phyloP scores from a whole-genome alignment of 768 basidiomycete genomes.

The Auricularia sp. region DNA sequence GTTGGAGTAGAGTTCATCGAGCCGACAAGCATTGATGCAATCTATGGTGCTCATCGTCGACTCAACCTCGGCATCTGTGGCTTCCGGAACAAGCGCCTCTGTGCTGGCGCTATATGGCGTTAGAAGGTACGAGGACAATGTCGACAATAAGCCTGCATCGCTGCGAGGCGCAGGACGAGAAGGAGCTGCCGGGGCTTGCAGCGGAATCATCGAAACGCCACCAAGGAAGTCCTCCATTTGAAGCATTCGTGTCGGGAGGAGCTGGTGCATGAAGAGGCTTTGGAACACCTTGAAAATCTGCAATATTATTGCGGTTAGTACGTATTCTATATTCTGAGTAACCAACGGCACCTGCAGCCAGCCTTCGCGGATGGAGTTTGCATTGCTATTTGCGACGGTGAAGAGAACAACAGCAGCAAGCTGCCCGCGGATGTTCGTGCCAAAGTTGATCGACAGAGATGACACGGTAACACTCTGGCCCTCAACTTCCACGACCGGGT shows the following conservation, averaged over 20 bases:
- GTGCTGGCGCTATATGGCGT: constrained; percentile 76
- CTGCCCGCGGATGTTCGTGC: constrained; percentile 90
- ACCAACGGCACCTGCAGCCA: constrained; percentile 68
- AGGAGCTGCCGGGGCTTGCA: constrained; percentile 59
- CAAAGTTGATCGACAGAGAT: constrained; percentile 84
- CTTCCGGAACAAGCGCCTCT: constrained; percentile 73
- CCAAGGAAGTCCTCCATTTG: constrained; percentile 98
- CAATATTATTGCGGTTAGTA: background rate
- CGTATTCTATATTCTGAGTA: background rate
- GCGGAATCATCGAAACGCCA: constrained; percentile 86
- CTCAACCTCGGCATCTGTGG: constrained; percentile 87
- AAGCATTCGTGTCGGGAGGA: constrained; percentile 81
- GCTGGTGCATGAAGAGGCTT: constrained; percentile 87
- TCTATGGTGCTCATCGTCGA: constrained; percentile 92
- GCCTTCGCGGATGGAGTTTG: constrained; percentile 85
- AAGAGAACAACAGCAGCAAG: constrained; percentile 95
- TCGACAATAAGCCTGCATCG: constrained; percentile 88
- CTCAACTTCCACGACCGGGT: constrained; percentile 84
- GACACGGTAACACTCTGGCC: constrained; percentile 86
- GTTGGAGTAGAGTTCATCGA: constrained; percentile 91
- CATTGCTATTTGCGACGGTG: constrained; percentile 95
- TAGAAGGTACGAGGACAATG: constrained; percentile 91
- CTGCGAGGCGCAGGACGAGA: constrained; percentile 49
- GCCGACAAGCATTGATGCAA: constrained; percentile 83
- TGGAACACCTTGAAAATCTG: constrained; percentile 99